These are phyloP conservation scores for Suillus sp. DNA, from an alignment of 768 basidiomycete species.

Conservation along the genomic window DNA sequence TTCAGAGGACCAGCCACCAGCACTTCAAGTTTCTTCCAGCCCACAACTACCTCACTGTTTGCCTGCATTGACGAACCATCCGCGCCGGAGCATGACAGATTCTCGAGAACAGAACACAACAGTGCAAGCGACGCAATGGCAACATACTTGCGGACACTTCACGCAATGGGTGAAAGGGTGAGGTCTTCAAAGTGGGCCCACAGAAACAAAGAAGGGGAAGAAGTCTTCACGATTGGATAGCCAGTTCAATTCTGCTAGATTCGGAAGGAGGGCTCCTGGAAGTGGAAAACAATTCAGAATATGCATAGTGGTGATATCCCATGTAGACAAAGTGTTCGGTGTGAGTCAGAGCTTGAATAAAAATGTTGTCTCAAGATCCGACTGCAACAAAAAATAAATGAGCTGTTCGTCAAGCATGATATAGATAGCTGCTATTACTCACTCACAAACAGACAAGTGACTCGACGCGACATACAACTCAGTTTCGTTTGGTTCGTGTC, in stretches of 20 bases:
- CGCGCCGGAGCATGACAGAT: background rate
- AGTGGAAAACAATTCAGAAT: background rate
- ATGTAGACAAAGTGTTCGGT: background rate
- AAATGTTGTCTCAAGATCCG: background rate
- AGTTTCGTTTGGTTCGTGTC: no score
- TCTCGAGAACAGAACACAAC: background rate
- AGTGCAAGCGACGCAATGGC: background rate
- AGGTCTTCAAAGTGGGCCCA: background rate
- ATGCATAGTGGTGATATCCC: background rate
- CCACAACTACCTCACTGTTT: background rate
- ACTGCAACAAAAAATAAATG: background rate
- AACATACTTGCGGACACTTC: background rate
- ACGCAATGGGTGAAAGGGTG: background rate
- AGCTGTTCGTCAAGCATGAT: background rate
- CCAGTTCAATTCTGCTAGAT: slow-evolving; percentile 26
- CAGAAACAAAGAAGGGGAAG: slow-evolving; percentile 4
- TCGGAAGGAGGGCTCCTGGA: slow-evolving; percentile 25
- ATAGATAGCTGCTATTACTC: background rate
- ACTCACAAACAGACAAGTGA: background rate
- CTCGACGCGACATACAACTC: no score
- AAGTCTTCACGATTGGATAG: background rate
- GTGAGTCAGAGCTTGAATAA: background rate
- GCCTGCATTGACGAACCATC: background rate
- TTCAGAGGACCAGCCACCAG: background rate
- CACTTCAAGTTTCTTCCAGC: background rate